phyloP scores from a whole-genome alignment of 2,329 filamentous ascomycete genomes.

The Mycocentrospora acerina region DNA sequence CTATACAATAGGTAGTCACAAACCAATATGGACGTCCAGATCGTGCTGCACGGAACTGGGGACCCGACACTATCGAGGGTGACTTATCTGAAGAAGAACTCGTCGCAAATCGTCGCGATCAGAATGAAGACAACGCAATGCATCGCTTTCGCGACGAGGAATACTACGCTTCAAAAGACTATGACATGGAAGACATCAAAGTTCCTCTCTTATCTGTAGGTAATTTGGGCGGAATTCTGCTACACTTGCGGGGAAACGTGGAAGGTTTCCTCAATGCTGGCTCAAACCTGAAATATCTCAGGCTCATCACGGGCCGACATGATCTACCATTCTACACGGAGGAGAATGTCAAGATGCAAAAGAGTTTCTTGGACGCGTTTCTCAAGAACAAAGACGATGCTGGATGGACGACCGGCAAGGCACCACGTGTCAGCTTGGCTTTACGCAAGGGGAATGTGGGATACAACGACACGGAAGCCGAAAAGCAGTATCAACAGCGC shows the following conservation, averaged over 20 bases:
- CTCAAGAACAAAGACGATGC: conserved; percentile 58
- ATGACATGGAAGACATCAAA: conserved; percentile 61
- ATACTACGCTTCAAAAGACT: conserved; percentile 65
- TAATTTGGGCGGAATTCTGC: conserved; percentile 68
- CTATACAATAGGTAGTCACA: conserved; percentile 56
- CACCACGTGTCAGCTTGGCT: conserved; percentile 27
- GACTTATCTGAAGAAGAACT: conserved; percentile 54
- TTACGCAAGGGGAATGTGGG: conserved; percentile 62
- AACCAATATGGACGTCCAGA: conserved; percentile 66
- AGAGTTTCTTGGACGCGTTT: conserved; percentile 62
- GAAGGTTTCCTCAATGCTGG: conserved; percentile 62
- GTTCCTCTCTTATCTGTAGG: conserved; percentile 65
- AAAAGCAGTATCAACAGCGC: conserved; percentile 38
- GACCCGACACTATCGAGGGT: conserved; percentile 57
- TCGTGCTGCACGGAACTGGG: conserved; percentile 52
- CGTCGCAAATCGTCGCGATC: conserved; percentile 42
- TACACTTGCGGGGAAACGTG: conserved; percentile 68
- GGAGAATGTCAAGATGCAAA: conserved; percentile 60
- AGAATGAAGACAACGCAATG: conserved; percentile 13
- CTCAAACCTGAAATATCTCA: conserved; percentile 65
- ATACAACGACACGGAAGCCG: conserved; percentile 47
- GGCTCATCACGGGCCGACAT: conserved; percentile 24
- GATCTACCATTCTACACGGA: conserved; percentile 5
- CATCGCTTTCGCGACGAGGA: conserved; percentile 60
- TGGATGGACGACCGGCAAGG: conserved; percentile 56